phyloP scores from a whole-genome alignment of 306 rosid genomes.

The Psophocarpus tetragonolobus region DNA sequence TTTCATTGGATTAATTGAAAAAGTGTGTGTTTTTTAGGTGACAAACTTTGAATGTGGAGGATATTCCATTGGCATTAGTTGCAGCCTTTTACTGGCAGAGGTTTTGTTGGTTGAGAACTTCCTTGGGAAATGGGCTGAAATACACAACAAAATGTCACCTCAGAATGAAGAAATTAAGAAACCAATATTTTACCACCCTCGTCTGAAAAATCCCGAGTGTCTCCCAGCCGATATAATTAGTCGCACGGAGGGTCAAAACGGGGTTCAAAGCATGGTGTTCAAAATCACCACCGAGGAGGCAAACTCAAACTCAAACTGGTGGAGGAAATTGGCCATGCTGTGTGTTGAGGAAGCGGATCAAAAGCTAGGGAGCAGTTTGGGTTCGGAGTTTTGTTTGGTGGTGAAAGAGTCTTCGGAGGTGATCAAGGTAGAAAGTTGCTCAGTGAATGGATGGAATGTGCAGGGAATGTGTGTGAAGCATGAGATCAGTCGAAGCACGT shows the following conservation, averaged over 20 bases:
- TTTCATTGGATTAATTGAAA: not conserved
- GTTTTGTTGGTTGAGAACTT: conserved; percentile 43
- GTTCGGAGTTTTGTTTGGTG: conserved; percentile 24
- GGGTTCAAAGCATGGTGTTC: conserved; percentile 39
- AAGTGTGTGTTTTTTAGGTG: conserved; percentile 39
- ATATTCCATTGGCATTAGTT: conserved; percentile 61
- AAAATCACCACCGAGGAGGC: conserved; percentile 18
- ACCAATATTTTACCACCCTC: conserved; percentile 42
- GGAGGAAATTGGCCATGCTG: conserved; percentile 36
- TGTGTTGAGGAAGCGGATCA: conserved; percentile 51
- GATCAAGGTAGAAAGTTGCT: conserved; percentile 33
- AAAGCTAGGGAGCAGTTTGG: conserved; percentile 33
- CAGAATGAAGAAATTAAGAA: conserved; percentile 9
- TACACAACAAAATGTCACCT: conserved; percentile 35
- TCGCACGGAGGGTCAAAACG: conserved; percentile 30
- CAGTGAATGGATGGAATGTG: not conserved
- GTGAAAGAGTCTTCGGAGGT: conserved; percentile 32
- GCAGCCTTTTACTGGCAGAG: conserved; percentile 63
- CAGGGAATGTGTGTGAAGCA: not conserved
- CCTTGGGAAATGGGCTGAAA: conserved; percentile 57
- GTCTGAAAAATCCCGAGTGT: not conserved
- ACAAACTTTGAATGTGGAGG: conserved; percentile 68
- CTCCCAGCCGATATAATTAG: conserved; percentile 21
- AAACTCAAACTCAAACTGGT: not conserved
- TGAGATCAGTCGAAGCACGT: conserved; percentile 3